A percentile compares a stretch with the other conserved stretches of the same genome.
Evolutionary conservation across 2,329 filamentous ascomycete genomes (phyloP).

Genomic region (Neospermospora avenae): DNA sequence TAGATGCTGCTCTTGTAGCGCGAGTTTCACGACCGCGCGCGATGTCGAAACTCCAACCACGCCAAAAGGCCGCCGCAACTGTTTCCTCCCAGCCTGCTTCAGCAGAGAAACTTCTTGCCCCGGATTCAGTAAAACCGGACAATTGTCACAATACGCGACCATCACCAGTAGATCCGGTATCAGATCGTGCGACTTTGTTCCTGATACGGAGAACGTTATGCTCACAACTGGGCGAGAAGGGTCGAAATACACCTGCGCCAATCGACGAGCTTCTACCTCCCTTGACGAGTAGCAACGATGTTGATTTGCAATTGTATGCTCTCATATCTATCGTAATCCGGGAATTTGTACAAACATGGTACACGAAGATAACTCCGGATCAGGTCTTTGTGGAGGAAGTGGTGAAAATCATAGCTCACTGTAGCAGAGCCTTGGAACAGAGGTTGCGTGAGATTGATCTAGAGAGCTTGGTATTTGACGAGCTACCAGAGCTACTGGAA

Average conservation of each 20-base stretch:
- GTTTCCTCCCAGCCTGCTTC: slow-evolving; percentile 22
- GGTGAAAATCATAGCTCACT: slow-evolving; percentile 87
- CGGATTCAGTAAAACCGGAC: slow-evolving; percentile 18
- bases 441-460: slow-evolving; percentile 78
- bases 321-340: slow-evolving; percentile 85
- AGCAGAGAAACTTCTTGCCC: slow-evolving; percentile 14
- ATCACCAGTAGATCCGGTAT: slow-evolving; percentile 51
- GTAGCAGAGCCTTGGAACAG: slow-evolving; percentile 82
- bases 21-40: slow-evolving; percentile 3
- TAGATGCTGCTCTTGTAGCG: neutral
- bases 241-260: slow-evolving; percentile 49
- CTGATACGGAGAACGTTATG: slow-evolving; percentile 84
- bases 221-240: slow-evolving; percentile 62
- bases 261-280: slow-evolving; percentile 84
- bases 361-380: slow-evolving; percentile 86
- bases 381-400: slow-evolving; percentile 84
- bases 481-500: slow-evolving; percentile 78
- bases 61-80: slow-evolving; percentile 20
- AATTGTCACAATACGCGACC: slow-evolving; percentile 34
- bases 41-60: slow-evolving; percentile 25
- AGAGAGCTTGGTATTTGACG: slow-evolving; percentile 79
- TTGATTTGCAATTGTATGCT: slow-evolving; percentile 91
- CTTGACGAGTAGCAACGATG: slow-evolving; percentile 88
- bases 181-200: slow-evolving; percentile 73
- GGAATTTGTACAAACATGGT: slow-evolving; percentile 92